Base-by-base conservation (phyloP, 1,284 basidiomycete species). In the Mycosarcoma mackinlayi region DNA sequence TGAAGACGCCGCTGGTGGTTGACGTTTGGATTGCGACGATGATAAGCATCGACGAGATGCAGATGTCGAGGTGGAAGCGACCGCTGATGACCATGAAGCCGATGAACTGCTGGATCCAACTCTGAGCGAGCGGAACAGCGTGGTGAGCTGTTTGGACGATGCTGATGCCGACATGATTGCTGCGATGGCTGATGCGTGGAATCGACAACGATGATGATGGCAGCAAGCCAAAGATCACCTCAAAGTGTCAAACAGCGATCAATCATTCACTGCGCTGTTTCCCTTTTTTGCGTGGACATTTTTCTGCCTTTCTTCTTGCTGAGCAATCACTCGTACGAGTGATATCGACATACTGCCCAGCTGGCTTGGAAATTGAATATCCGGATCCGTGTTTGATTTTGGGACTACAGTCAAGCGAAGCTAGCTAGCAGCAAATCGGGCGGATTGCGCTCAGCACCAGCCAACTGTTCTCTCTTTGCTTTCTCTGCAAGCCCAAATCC, bases 51-150 rank as follows among this genome's bases (percentile, higher is more conserved):
- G 54, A 27, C 63, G 61, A 30, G 40, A 45, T 11, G 42, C 18
- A 19, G 56, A 58, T 6, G 51, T 48, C 13, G 53, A 40, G 21
- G 57, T n/a, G 13, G 47, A 56, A 25, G 58, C 33, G 1, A 21
- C 19, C 30, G 51, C 34, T n/a, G 50, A 38, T 4, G 44, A 50
- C 6, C 48, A n/a, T 21, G 48, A 50, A 38, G 44, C 46, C 6
- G 56, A n/a, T 21, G 48, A 50, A 38, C 48, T 40, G 44, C 39
- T 49, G 11, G 60, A 48, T 8, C 50, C 56, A 10, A 64, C 38
- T 16, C 47, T 49, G 19, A 70, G 61, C 53, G 61, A 70, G 39
- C 57, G 56, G 30, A 70, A 70, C 23, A 70, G 61, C 52, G 53
- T 25, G 18, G 61, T 47, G 14, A 70, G 50, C 55, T 52, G 56